Evolutionary conservation across 805 yeast species (phyloP).

Genomic region (Middelhovenomyces tepae): DNA sequence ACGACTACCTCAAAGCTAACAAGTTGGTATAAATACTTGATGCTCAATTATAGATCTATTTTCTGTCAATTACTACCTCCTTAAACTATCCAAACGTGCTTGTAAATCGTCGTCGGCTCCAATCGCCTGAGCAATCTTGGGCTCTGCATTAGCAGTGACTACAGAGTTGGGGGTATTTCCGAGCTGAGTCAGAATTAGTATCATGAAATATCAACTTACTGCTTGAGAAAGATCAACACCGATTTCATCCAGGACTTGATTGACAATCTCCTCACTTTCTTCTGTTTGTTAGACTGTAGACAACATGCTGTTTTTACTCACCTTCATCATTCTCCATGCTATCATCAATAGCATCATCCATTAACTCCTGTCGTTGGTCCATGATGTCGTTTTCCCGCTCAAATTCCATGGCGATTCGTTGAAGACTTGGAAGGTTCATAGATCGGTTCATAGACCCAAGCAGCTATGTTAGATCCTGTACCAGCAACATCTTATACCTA

Average conservation of each 20-base stretch:
- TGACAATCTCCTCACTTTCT: constrained; percentile 84
- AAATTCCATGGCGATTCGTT: constrained; percentile 88
- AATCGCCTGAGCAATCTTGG: constrained; percentile 46
- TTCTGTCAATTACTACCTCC: constrained; percentile 36
- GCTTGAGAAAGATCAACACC: constrained; percentile 70
- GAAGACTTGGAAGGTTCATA: constrained; percentile 85
- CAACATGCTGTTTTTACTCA: too few species aligned
- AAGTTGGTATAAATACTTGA: too few species aligned
- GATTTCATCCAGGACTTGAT: constrained; percentile 88
- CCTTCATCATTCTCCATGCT: constrained; percentile 81
- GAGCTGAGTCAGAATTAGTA: too few species aligned
- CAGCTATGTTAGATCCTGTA: too few species aligned
- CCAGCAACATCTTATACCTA: too few species aligned
- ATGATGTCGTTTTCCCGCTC: constrained; percentile 89
- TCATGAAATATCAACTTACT: too few species aligned
- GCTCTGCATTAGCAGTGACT: constrained; percentile 13
- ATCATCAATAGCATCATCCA: constrained; percentile 97
- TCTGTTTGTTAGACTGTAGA: too few species aligned
- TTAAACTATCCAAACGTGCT: constrained; percentile 77
- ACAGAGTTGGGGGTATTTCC: constrained; percentile 38
- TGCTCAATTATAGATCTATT: too few species aligned
- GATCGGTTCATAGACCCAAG: constrained; percentile 79
- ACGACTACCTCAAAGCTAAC: constrained; percentile 37
- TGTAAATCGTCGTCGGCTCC: constrained; percentile 59
- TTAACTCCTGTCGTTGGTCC: constrained; percentile 98